Evolutionary conservation across 257 asterid genomes (phyloP).

Genomic region (Schizonepeta tenuifolia): DNA sequence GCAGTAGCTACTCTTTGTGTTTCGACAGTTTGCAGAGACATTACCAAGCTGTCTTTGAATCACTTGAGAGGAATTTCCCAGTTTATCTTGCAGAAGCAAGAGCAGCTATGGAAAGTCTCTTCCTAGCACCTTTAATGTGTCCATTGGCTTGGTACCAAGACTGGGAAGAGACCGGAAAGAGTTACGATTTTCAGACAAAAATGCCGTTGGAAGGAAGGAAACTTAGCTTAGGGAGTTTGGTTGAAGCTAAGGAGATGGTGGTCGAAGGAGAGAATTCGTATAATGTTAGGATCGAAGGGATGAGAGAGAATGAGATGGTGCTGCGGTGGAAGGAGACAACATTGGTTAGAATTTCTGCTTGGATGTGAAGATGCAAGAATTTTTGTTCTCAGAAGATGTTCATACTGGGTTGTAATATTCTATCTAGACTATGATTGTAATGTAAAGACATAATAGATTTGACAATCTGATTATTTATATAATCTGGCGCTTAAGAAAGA

Average conservation of each 20-base stretch:
- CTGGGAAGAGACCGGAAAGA: slow-evolving; percentile 40
- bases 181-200: not conserved
- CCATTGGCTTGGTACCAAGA: slow-evolving; percentile 52
- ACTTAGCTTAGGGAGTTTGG: slow-evolving; percentile 52
- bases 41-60: slow-evolving; percentile 59
- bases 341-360: slow-evolving; percentile 65
- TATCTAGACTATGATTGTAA: not conserved
- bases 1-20: slow-evolving; percentile 39
- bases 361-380: slow-evolving; percentile 48
- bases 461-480: not conserved
- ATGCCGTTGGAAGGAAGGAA: slow-evolving; percentile 37
- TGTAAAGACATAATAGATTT: not conserved
- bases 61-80: slow-evolving; percentile 67
- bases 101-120: slow-evolving; percentile 61
- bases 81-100: slow-evolving; percentile 68
- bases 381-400: not conserved
- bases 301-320: slow-evolving; percentile 53
- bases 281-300: slow-evolving; percentile 41
- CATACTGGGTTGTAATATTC: not conserved
- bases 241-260: slow-evolving; percentile 62
- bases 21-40: slow-evolving; percentile 48
- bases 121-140: slow-evolving; percentile 55
- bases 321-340: slow-evolving; percentile 65
- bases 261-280: slow-evolving; percentile 46
- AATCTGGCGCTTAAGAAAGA: not conserved